Evolutionary conservation across 1,139 yeast species (phyloP), one percentile per base, ranked within the genome.

Genomic region (Williopsis jadinii): DNA sequence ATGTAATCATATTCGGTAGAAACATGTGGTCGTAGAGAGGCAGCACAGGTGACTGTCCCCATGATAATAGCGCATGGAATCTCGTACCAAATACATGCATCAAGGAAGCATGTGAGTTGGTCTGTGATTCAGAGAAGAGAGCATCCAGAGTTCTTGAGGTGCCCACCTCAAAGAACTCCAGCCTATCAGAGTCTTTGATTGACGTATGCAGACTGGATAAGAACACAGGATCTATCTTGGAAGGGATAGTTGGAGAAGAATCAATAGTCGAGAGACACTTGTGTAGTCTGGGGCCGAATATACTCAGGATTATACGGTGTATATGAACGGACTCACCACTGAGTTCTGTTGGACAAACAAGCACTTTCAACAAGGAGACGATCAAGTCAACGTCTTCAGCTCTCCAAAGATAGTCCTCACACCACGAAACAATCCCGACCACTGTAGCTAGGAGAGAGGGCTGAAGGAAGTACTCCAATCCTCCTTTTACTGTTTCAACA

Each of bases 401-500:
- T 26, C 55, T 56, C 70, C 73, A 68, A 9, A 71, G 51, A 28
- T 63, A 62, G 33, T 61, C 57, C 33, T 61, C 55, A 27, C 68
- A 47, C 61, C 67, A 67, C 12, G 59, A 52, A 38, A 76, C 52
- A 1, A 74, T 68, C 8, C 71, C 68, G 9, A 69, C 58, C 31
- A 74, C 52, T 3, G 76, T 66, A 1, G 70, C 67, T 12, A 74
- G 58, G 38, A 77, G 56, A 45, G 78, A 77, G 2, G 84, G 82
- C 48, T 80, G 84, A 38, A 76, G 61, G 47, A 81, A 77, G 50
- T 80, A 79, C 50, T 80, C 87, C 24, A 80, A 63, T 0, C 86
- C 87, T 30, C 78, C 77, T 29, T 68, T 64, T 14, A 75, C 58
- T 1, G 68, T 59, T 3, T 70, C 81, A 19, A 62, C 53, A 41